phyloP scores from a whole-genome alignment of 2,329 filamentous ascomycete genomes.

The Rosellinia necatrix region DNA sequence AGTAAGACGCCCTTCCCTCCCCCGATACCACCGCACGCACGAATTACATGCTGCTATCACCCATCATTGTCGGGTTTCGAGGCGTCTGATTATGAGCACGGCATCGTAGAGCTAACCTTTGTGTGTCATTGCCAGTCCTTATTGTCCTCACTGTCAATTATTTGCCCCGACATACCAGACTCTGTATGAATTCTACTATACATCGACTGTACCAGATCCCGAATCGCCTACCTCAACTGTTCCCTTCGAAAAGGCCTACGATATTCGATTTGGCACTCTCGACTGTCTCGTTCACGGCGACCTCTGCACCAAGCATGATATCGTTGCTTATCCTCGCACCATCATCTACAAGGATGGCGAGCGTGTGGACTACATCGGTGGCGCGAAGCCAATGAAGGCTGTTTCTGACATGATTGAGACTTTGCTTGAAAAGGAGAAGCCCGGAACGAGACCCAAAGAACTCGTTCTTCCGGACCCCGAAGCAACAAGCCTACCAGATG shows the following conservation, averaged over 20 bases:
- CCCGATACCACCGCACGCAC: too few relatives aligned
- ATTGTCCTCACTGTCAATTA: slow-evolving; percentile 73
- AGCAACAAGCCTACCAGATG: slow-evolving; percentile 53
- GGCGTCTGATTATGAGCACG: background rate
- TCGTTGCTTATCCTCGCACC: slow-evolving; percentile 77
- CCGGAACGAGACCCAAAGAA: slow-evolving; percentile 74
- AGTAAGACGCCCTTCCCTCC: slow-evolving; percentile 51
- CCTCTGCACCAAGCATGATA: slow-evolving; percentile 70
- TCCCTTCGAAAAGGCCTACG: slow-evolving; percentile 78
- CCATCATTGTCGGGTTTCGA: background rate
- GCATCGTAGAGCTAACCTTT: slow-evolving; percentile 11
- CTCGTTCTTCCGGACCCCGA: slow-evolving; percentile 74
- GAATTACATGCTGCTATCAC: too few relatives aligned
- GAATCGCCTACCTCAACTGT: slow-evolving; percentile 52
- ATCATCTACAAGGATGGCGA: slow-evolving; percentile 80
- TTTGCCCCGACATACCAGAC: slow-evolving; percentile 90
- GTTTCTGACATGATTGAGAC: slow-evolving; percentile 76
- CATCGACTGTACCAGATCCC: slow-evolving; percentile 71
- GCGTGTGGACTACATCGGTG: slow-evolving; percentile 64
- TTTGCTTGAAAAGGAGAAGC: slow-evolving; percentile 75
- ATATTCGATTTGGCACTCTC: slow-evolving; percentile 83
- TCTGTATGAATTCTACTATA: slow-evolving; percentile 92
- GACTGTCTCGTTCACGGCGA: slow-evolving; percentile 87
- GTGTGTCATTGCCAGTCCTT: slow-evolving; percentile 51
- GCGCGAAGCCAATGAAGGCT: slow-evolving; percentile 67